Evolutionary conservation across 2,329 filamentous ascomycete species (phyloP).

Genomic region (Ophiostoma triangulosporum): DNA sequence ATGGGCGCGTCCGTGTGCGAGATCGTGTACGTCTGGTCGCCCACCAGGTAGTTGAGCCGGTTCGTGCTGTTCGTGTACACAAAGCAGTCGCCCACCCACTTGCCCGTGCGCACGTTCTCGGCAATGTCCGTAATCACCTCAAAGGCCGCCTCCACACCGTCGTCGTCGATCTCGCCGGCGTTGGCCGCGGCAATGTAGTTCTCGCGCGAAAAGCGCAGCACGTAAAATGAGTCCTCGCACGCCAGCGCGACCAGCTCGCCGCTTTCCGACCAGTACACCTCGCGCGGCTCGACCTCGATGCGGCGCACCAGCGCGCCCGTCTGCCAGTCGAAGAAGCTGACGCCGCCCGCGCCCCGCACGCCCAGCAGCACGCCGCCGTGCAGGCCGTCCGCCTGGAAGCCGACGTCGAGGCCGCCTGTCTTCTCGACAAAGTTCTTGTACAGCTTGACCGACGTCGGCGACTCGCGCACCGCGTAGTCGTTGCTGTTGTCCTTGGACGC

Average conservation of each 20-base stretch:
- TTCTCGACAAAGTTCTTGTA: conserved; percentile 98
- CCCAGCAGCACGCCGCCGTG: conserved; percentile 81
- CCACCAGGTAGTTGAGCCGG: conserved; percentile 92
- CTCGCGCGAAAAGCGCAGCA: conserved; percentile 81
- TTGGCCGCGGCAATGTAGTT: conserved; percentile 76
- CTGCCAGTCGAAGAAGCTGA: conserved; percentile 95
- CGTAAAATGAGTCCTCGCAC: conserved; percentile 91
- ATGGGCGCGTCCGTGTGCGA: conserved; percentile 92
- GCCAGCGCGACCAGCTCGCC: conserved; percentile 87
- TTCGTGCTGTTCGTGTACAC: conserved; percentile 97
- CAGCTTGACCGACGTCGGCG: conserved; percentile 83
- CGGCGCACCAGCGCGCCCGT: conserved; percentile 77
- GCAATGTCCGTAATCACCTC: conserved; percentile 93
- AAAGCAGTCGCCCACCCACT: conserved; percentile 98
- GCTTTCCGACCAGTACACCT: conserved; percentile 93
- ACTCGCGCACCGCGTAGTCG: conserved; percentile 95
- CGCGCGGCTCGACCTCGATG: conserved; percentile 65
- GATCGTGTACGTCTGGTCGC: conserved; percentile 94
- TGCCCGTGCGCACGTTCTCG: conserved; percentile 82
- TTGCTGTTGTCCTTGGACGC: conserved; percentile 95
- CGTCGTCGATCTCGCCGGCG: conserved; percentile 67
- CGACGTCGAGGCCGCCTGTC: conserved; percentile 75
- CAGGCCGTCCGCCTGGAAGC: conserved; percentile 86
- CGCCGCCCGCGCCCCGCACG: conserved; percentile 86
- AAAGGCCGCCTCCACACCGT: conserved; percentile 90